phyloP scores from a whole-genome alignment of 108 stramenopile species.

The Mayamaea pseudoterrestris region DNA sequence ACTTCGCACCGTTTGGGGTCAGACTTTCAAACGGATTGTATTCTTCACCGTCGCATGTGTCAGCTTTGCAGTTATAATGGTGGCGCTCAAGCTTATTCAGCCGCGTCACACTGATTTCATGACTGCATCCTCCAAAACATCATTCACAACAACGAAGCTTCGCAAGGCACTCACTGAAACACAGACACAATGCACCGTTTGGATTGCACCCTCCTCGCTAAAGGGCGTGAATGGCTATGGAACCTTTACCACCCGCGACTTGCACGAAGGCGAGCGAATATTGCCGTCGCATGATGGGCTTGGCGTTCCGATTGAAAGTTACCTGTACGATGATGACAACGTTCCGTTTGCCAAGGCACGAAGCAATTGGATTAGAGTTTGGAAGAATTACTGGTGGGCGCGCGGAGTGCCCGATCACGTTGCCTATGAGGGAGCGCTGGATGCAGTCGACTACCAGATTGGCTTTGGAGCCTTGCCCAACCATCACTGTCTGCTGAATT shows the following conservation, averaged over 20 bases:
- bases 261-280: constrained; percentile 6
- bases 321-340: not conserved
- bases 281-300: constrained; percentile 8
- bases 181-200: constrained; percentile 6
- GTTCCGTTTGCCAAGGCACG: not conserved
- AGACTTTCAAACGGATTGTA: no score
- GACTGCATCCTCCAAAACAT: no score
- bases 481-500: constrained; percentile 20
- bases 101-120: no score
- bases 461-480: constrained; percentile 29
- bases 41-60: no score
- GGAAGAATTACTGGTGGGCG: constrained; percentile 22
- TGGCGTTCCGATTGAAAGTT: constrained; percentile 3
- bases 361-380: constrained; percentile 3
- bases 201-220: constrained; percentile 14
- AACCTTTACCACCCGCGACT: constrained; percentile 5
- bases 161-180: not conserved
- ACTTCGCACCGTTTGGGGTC: no score
- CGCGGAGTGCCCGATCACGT: constrained; percentile 18
- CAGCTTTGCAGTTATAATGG: no score
- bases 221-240: constrained; percentile 6
- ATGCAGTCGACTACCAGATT: constrained; percentile 22
- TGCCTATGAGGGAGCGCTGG: constrained; percentile 7
- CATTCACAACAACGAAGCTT: no score
- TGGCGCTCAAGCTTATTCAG: no score